These are phyloP conservation scores for Globisporangium ultimum DNA, from an alignment of 352 stramenopile species.

Conservation along the genomic window DNA sequence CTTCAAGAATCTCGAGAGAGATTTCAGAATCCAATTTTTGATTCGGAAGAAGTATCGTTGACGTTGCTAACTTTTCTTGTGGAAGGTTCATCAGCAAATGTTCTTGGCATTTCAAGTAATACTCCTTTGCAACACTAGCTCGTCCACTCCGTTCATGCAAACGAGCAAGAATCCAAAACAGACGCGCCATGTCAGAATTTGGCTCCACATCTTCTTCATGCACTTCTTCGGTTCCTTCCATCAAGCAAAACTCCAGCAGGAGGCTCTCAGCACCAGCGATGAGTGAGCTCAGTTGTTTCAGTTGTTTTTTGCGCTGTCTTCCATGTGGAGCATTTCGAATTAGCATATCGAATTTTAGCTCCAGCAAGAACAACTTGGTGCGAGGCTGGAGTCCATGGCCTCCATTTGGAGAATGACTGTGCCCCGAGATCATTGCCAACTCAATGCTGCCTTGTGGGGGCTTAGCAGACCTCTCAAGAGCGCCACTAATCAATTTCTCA, in stretches of 20 bases:
- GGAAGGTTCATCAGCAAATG: constrained; percentile 10
- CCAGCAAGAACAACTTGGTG: constrained; percentile 53
- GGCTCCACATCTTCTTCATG: constrained; percentile 1
- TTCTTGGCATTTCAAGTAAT: constrained; percentile 52
- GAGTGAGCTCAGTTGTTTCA: constrained; percentile 21
- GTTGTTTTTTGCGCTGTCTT: constrained; percentile 21
- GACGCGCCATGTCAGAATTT: constrained; percentile 19
- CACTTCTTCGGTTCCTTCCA: constrained; percentile 20
- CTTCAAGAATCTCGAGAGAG: constrained; percentile 30
- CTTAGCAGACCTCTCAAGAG: constrained; percentile 20
- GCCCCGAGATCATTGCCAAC: not conserved
- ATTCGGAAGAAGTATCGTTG: constrained; percentile 38
- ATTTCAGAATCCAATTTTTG: constrained; percentile 35
- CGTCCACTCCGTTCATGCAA: constrained; percentile 46
- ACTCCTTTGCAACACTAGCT: constrained; percentile 41
- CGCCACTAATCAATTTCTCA: constrained; percentile 43
- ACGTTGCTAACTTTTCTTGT: not conserved
- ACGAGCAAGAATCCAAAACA: constrained; percentile 57
- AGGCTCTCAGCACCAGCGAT: constrained; percentile 30
- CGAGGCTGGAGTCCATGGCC: constrained; percentile 26
- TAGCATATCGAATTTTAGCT: constrained; percentile 53
- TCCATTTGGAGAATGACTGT: not conserved
- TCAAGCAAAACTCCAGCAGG: constrained; percentile 42
- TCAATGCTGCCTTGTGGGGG: constrained; percentile 8
- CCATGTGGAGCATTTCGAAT: constrained; percentile 23